Conservation (phyloP, 139 green algal species). For the Chlamydomonas incerta region DNA sequence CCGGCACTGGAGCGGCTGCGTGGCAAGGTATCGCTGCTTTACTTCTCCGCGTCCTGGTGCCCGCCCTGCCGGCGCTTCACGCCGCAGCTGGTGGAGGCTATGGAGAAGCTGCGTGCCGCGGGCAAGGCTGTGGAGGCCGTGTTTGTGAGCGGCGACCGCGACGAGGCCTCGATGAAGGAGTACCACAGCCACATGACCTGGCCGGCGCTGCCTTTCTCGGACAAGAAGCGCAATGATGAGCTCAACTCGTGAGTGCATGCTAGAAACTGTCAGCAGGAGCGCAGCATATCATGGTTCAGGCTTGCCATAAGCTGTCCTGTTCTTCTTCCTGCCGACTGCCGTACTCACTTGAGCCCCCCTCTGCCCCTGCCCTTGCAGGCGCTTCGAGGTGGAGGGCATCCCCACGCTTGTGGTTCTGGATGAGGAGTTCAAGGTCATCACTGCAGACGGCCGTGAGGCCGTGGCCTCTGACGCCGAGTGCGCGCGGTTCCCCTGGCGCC, state of each 20-base stretch:
- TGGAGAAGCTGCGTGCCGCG: neutral
- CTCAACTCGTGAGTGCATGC: slow-evolving; percentile 13
- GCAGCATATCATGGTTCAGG: too few species aligned
- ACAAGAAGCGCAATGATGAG: neutral
- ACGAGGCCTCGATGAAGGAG: neutral
- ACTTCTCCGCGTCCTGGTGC: slow-evolving; percentile 47
- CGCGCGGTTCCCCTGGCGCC: slow-evolving; percentile 35
- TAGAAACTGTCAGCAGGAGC: too few species aligned
- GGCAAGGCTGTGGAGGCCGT: slow-evolving; percentile 38
- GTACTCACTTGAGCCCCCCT: too few species aligned
- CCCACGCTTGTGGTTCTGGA: slow-evolving; percentile 40
- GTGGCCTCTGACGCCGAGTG: slow-evolving; percentile 20
- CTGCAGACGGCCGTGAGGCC: slow-evolving; percentile 2
- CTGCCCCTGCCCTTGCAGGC: neutral
- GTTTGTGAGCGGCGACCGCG: slow-evolving; percentile 33
- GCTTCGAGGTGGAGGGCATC: slow-evolving; percentile 33
- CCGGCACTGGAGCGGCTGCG: neutral
- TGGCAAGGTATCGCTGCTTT: slow-evolving; percentile 38
- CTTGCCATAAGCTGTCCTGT: too few species aligned
- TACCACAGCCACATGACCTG: slow-evolving; percentile 48
- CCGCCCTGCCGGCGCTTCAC: slow-evolving; percentile 46
- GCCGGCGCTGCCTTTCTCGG: slow-evolving; percentile 17
- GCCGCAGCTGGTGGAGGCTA: slow-evolving; percentile 34
- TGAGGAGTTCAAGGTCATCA: slow-evolving; percentile 26
- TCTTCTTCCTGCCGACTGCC: too few species aligned